Conservation (phyloP, 257 asterid species). For the Sherardia arvensis region DNA sequence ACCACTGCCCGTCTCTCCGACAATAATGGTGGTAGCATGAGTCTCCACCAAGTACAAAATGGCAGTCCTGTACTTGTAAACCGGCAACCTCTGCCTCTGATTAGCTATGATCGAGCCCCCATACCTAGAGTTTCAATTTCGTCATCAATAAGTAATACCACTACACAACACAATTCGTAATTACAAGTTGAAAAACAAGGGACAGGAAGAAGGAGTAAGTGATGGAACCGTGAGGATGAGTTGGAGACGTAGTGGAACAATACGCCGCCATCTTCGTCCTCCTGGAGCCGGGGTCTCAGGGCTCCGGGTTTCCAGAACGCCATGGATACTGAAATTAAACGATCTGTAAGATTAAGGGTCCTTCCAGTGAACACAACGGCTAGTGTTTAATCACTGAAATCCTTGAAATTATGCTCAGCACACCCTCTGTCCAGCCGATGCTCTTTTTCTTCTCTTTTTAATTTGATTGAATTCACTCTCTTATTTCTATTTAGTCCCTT, state of each 20-base stretch:
- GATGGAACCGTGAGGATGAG: slow-evolving; percentile 65
- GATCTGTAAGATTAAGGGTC: neutral
- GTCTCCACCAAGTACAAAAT: slow-evolving; percentile 75
- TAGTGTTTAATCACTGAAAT: too few relatives aligned
- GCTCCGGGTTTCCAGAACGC: slow-evolving; percentile 94
- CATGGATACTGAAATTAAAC: slow-evolving; percentile 20
- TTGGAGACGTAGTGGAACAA: slow-evolving; percentile 41
- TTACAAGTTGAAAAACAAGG: neutral
- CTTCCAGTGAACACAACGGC: neutral
- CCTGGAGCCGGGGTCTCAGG: slow-evolving; percentile 71
- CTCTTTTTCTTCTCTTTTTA: too few relatives aligned
- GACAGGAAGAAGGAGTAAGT: neutral
- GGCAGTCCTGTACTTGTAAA: slow-evolving; percentile 56
- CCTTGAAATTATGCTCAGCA: too few relatives aligned
- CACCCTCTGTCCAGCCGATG: too few relatives aligned
- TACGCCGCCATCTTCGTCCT: slow-evolving; percentile 95
- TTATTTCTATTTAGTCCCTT: too few relatives aligned
- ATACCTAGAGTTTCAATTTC: slow-evolving; percentile 29
- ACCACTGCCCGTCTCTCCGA: slow-evolving; percentile 97
- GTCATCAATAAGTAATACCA: neutral
- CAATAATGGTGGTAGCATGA: slow-evolving; percentile 80
- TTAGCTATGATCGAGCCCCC: slow-evolving; percentile 52
- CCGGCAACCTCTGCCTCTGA: slow-evolving; percentile 77
- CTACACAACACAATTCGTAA: neutral
- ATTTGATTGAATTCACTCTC: too few relatives aligned